These are phyloP conservation scores for Dacryopinax primogenitus DNA, from an alignment of 768 basidiomycete genomes.

Conservation along the genomic window DNA sequence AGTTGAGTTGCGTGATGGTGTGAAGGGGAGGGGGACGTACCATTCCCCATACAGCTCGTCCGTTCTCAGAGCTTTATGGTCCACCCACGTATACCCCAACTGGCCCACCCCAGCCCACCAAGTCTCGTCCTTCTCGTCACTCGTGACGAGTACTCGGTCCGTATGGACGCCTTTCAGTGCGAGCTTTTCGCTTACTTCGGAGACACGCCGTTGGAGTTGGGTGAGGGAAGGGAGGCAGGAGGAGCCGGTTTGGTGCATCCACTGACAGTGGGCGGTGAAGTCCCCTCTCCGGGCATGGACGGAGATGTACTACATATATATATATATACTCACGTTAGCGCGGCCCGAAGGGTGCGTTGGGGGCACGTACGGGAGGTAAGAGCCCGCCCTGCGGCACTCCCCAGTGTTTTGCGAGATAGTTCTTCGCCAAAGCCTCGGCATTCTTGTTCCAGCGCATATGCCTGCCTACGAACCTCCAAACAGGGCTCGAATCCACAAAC, in stretches of 20 bases:
- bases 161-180: not conserved
- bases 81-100: not conserved
- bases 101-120: not conserved
- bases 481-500: conserved; percentile 17
- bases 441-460: conserved; percentile 16
- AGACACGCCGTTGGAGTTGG: not conserved
- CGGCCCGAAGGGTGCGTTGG: not conserved
- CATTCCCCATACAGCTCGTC: not conserved
- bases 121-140: not conserved
- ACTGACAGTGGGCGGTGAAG: not conserved
- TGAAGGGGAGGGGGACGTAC: not conserved
- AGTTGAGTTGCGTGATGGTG: not conserved
- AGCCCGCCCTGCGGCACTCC: not conserved
- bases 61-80: not conserved
- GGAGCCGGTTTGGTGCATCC: not conserved
- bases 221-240: not conserved
- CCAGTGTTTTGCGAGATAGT: conserved; percentile 13
- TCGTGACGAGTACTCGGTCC: not conserved
- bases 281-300: not conserved
- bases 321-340: not conserved
- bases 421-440: conserved; percentile 16
- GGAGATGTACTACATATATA: not conserved
- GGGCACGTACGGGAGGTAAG: conserved; percentile 14
- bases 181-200: not conserved
- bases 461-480: conserved; percentile 18